Evolutionary conservation across 1,284 basidiomycete genomes (phyloP).

Genomic region (Ganoderma sp.): DNA sequence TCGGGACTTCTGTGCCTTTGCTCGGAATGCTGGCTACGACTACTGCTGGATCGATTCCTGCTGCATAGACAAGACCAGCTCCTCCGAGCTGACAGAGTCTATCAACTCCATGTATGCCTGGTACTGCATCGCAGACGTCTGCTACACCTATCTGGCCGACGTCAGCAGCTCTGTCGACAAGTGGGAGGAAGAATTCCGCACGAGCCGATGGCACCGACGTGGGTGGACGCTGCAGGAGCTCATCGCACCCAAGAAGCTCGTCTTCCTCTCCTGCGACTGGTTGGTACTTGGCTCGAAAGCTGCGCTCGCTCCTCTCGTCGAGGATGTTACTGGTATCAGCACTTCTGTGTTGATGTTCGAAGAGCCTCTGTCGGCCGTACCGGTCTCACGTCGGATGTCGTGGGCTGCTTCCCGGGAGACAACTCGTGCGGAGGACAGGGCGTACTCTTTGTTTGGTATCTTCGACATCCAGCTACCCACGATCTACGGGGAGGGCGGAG

Average conservation of each 20-base stretch:
- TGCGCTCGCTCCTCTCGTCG: constrained; percentile 18
- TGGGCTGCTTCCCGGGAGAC: constrained; percentile 24
- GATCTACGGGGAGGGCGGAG: constrained; percentile 24
- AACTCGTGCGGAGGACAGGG: constrained; percentile 21
- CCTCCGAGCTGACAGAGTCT: constrained; percentile 29
- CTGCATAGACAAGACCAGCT: constrained; percentile 30
- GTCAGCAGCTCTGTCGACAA: constrained; percentile 12
- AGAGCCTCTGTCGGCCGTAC: constrained; percentile 10
- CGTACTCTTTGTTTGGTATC: constrained; percentile 28
- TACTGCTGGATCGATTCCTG: constrained; percentile 28
- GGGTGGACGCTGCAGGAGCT: constrained; percentile 31
- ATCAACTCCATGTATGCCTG: constrained; percentile 30
- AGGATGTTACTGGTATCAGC: constrained; percentile 24
- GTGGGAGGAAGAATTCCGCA: constrained; percentile 9
- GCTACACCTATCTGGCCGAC: constrained; percentile 26
- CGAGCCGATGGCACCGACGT: constrained; percentile 24
- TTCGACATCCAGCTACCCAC: constrained; percentile 24
- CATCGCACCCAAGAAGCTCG: constrained; percentile 23
- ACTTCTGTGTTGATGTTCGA: constrained; percentile 17
- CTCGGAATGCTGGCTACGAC: constrained; percentile 16
- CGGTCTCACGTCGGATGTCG: constrained; percentile 26
- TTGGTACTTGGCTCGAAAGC: constrained; percentile 21
- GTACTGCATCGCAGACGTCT: constrained; percentile 26
- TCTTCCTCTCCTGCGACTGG: constrained; percentile 23
- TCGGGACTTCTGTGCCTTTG: constrained; percentile 18